Evolutionary conservation across 768 basidiomycete species (phyloP).

Genomic region (Symmetrospora coprosmae): DNA sequence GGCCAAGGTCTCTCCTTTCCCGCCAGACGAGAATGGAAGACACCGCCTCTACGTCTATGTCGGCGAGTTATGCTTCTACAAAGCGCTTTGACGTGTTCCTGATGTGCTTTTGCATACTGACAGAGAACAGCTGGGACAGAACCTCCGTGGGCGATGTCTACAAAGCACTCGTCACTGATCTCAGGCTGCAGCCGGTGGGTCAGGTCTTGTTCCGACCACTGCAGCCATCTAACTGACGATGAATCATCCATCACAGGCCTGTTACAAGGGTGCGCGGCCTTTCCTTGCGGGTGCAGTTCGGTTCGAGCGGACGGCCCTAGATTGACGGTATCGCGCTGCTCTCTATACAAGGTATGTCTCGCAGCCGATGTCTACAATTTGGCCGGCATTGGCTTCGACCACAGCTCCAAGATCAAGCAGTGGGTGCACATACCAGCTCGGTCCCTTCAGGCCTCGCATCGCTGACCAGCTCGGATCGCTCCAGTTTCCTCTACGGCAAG

Average conservation of each 20-base stretch:
- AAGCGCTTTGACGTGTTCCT: no score
- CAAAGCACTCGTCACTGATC: slow-evolving; percentile 18
- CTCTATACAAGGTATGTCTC: no score
- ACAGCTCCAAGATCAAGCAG: slow-evolving; percentile 20
- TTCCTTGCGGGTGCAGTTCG: no score
- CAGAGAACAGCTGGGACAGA: slow-evolving; percentile 27
- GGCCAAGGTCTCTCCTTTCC: slow-evolving; percentile 24
- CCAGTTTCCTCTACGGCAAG: not conserved
- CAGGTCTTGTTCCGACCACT: no score
- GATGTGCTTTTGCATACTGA: no score
- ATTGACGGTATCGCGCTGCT: no score
- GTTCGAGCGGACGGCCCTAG: no score
- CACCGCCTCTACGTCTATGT: slow-evolving; percentile 28
- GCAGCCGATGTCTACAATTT: slow-evolving; percentile 26
- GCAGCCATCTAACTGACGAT: no score
- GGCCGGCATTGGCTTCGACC: slow-evolving; percentile 27
- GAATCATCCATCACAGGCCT: no score
- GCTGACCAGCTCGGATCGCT: not conserved
- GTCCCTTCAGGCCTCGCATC: not conserved
- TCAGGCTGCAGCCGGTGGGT: not conserved
- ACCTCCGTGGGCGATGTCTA: slow-evolving; percentile 16
- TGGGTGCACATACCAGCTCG: not conserved
- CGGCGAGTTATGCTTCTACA: slow-evolving; percentile 6
- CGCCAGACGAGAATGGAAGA: not conserved
- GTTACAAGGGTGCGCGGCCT: slow-evolving; percentile 25